phyloP scores from a whole-genome alignment of 192 early-diverging fungal species.

The Linnemannia exigua region DNA sequence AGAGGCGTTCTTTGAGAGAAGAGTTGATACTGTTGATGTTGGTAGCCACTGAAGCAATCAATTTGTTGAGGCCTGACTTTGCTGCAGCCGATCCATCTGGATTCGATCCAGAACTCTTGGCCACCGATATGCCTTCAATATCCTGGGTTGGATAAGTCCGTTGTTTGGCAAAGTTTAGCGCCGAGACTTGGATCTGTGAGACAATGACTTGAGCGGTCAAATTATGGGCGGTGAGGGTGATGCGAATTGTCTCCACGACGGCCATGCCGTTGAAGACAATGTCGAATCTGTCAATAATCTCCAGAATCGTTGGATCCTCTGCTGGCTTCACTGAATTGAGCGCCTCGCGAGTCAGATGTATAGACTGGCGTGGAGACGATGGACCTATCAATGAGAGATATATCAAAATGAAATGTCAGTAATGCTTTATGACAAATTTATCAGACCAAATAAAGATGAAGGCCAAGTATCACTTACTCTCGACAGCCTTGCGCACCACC shows the following conservation, averaged over 20 bases:
- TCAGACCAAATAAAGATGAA: background rate
- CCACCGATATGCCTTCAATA: slow-evolving; percentile 49
- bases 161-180: slow-evolving; percentile 60
- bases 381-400: slow-evolving; percentile 24
- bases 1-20: slow-evolving; percentile 41
- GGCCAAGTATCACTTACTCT: slow-evolving; percentile 26
- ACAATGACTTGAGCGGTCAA: slow-evolving; percentile 56
- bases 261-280: slow-evolving; percentile 63
- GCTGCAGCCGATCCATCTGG: slow-evolving; percentile 39
- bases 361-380: slow-evolving; percentile 44
- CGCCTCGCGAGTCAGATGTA: slow-evolving; percentile 43
- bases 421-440: background rate
- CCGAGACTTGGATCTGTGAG: slow-evolving; percentile 60
- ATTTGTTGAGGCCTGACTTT: slow-evolving; percentile 37
- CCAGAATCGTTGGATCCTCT: slow-evolving; percentile 29
- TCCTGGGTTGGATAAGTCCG: slow-evolving; percentile 35
- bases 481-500: slow-evolving; percentile 24
- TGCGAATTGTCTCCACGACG: slow-evolving; percentile 55
- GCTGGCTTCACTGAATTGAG: background rate
- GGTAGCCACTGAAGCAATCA: slow-evolving; percentile 55
- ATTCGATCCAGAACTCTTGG: slow-evolving; percentile 51
- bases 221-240: slow-evolving; percentile 63
- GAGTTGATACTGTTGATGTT: slow-evolving; percentile 61
- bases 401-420: background rate
- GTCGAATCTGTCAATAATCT: slow-evolving; percentile 57